Evolutionary conservation across 371 early-diverging fungal genomes (phyloP), one percentile per base, ranked within the genome.

Genomic region (Mortierella sp.): DNA sequence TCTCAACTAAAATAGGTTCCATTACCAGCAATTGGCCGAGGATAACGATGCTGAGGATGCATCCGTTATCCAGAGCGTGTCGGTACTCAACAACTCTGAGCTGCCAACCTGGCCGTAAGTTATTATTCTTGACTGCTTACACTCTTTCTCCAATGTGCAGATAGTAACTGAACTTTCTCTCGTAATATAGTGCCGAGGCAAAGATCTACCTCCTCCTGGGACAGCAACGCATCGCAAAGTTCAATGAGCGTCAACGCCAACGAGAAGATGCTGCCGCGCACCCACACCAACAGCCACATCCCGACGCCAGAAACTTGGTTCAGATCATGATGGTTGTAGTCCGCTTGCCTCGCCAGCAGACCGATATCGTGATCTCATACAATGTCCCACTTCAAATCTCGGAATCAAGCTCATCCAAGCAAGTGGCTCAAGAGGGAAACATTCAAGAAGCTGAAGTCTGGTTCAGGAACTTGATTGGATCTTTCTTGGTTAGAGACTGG

Each of bases 11-110:
- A 26, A 30, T 81, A 93, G 94, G 39, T 90, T 87, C 66, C 96
- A 97, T 78, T 97, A 94, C 75, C 84, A 87, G 61, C 92, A 94
- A 55, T 77, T 97, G 20, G 95, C 94, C 5, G 89, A 89, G 10
- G 92, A 93, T 79, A 97, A 97, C 78, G 91, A 93, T 10, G 94
- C 96, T 0, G 70, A 81, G 28, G 62, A 77, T 6, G 66, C 87
- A n/a, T 75, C 74, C 16, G 63, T 37, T 24, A 72, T 91, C n/a
- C 75, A 83, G 35, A 72, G 64, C 4, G 68, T 87, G 4, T 73
- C 78, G 10, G 24, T 65, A 30, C 51, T 88, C n/a, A 73, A 62
- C 62, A 68, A 83, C 11, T 66, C 78, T 0, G 83, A 85, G 2
- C 51, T 88, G 3, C 91, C 93, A 18, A 37, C 67, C 20, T 79